phyloP scores from a whole-genome alignment of 805 yeast species.

The Cyberlindnera bimundalis region DNA sequence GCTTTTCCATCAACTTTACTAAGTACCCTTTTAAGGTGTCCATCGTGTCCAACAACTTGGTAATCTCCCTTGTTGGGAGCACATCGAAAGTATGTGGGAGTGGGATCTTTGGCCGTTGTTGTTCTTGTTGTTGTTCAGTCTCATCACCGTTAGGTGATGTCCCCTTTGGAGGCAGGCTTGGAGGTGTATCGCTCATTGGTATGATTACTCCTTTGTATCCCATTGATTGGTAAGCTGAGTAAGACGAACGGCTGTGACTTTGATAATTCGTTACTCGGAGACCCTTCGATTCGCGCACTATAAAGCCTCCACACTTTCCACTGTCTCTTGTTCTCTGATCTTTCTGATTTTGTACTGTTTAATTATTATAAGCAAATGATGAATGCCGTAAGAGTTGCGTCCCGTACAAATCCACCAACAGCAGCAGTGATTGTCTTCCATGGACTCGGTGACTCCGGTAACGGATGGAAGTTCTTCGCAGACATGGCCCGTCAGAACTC shows the following conservation, averaged over 20 bases:
- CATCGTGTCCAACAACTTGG: constrained; percentile 20
- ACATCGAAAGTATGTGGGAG: constrained; percentile 21
- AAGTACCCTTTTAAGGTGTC: constrained; percentile 30
- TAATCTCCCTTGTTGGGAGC: constrained; percentile 24
- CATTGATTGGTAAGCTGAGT: no score
- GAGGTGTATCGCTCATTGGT: constrained; percentile 10
- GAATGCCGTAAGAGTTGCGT: constrained; percentile 31
- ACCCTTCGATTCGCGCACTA: no score
- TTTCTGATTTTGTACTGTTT: background rate
- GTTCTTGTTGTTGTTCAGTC: constrained; percentile 3
- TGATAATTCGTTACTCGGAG: no score
- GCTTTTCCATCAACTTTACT: constrained; percentile 19
- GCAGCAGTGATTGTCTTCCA: constrained; percentile 77
- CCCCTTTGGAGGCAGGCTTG: constrained; percentile 19
- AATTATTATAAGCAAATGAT: constrained; percentile 10
- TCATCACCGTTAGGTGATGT: constrained; percentile 3
- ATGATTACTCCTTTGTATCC: no score
- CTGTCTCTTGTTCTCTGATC: no score
- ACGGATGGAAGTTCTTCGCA: constrained; percentile 85
- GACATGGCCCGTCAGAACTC: constrained; percentile 47
- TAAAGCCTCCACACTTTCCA: no score
- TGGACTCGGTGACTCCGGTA: constrained; percentile 90
- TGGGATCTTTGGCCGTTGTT: constrained; percentile 12
- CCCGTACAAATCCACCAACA: constrained; percentile 38
- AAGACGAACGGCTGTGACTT: background rate